Evolutionary conservation across 1,284 basidiomycete species (phyloP).

Genomic region (Garcileccinum viscosum): DNA sequence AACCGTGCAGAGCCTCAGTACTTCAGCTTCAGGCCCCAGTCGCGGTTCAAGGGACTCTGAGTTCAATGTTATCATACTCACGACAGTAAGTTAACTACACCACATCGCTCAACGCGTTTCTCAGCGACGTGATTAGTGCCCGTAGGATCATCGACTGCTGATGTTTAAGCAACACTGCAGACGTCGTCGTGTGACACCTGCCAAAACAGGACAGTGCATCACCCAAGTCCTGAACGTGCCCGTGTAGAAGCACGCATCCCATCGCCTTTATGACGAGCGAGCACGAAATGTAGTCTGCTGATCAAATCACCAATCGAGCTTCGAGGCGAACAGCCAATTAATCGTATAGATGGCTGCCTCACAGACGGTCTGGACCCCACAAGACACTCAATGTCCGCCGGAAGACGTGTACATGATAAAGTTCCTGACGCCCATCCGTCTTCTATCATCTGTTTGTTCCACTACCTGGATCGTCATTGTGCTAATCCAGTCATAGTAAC

Average conservation of each 20-base stretch:
- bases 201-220: no score
- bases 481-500: not conserved
- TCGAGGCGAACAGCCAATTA: not conserved
- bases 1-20: no score
- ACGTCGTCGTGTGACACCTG: not conserved
- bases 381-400: constrained; percentile 8
- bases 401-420: constrained; percentile 5
- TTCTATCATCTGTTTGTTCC: not conserved
- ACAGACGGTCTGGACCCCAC: not conserved
- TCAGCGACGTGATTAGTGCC: no score
- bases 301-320: not conserved
- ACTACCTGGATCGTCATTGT: constrained; percentile 1
- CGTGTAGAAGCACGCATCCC: constrained; percentile 31
- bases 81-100: no score
- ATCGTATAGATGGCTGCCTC: no score
- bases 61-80: no score
- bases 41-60: no score
- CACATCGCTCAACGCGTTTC: no score
- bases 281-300: constrained; percentile 7
- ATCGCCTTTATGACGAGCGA: constrained; percentile 22
- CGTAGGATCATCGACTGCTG: no score
- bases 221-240: constrained; percentile 3
- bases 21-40: no score
- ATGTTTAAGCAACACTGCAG: not conserved
- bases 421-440: not conserved